Base-by-base conservation (phyloP, 2,329 filamentous ascomycete genomes). In the Alternaria arbusti region DNA sequence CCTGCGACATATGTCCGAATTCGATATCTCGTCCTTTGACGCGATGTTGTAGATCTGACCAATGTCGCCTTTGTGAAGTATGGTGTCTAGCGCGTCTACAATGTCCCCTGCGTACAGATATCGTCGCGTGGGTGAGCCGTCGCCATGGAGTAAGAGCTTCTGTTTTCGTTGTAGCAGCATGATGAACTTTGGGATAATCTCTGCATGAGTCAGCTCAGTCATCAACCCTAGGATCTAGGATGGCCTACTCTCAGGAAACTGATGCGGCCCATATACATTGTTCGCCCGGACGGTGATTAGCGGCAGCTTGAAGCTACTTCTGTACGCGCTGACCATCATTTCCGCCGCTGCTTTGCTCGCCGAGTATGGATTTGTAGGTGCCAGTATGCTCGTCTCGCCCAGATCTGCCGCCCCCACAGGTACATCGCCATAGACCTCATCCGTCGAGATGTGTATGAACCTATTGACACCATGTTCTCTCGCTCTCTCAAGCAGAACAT, bases 301-400 rank as follows among this genome's bases (percentile, higher is more conserved):
- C 1, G 92, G 92, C 12, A 96, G 84, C 78, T 91, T 91, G 84
- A 94, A 94, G 79, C 90, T 92, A 82, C 92, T 93, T 76, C 90
- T 87, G 78, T 94, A 96, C n/a, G 91, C 92, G 78, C 91, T 89
- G n/a, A 95, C 91, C 74, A 93, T 85, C 91, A 94, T 94, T 82
- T 94, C 91, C 6, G 91, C 91, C 1, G 91, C 91, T 3, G 91
- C 91, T 80, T 94, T 94, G 80, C 89, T 91, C 20, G 91, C 91
- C 10, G 91, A 89, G 71, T 94, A 94, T 10, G 92, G 92, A 73
- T 95, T 96, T 20, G 92, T 94, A 0, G 92, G 92, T 1, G 89
- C 89, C 32, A 95, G 84, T 69, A 92, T 88, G 80, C 90, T 92
- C 15, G 88, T 87, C 81, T 94, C 92, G 45, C 90, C 82, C 67